Evolutionary conservation across 148 eudicot species (phyloP).

Genomic region (Fallopia convolvulus): DNA sequence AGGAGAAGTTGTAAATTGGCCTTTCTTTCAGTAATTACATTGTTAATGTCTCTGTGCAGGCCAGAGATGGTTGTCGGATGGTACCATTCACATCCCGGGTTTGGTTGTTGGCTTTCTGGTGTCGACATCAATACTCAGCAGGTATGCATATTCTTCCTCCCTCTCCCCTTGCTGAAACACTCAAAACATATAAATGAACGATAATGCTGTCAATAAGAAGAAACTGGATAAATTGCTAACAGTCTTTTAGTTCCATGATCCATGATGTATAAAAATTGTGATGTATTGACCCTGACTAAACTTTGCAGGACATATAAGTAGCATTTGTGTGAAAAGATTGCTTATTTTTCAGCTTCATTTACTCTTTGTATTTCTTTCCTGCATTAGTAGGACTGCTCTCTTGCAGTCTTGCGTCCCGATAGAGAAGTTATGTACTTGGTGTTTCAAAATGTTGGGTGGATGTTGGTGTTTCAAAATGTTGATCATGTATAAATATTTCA

Average conservation of each 20-base stretch:
- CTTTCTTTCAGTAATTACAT: background rate
- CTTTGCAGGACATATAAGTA: background rate
- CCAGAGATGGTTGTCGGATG: slow-evolving; percentile 69
- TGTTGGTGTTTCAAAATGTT: background rate
- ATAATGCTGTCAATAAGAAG: background rate
- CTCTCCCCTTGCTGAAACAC: background rate
- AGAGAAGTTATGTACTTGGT: background rate
- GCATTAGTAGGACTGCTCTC: background rate
- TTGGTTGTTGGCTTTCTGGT: slow-evolving; percentile 72
- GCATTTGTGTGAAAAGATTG: background rate
- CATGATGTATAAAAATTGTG: too few species aligned
- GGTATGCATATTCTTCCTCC: slow-evolving; percentile 18
- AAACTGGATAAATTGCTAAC: background rate
- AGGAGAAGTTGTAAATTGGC: background rate
- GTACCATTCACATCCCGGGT: slow-evolving; percentile 77
- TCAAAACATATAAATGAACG: background rate
- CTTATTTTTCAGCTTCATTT: background rate
- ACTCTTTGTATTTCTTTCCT: background rate
- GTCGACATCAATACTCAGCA: slow-evolving; percentile 70
- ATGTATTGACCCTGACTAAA: too few species aligned
- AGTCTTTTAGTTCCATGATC: too few species aligned
- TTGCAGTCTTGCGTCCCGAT: background rate
- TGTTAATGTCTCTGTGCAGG: slow-evolving; percentile 18
- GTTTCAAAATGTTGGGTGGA: background rate
- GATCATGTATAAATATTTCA: slow-evolving; percentile 23